Conservation (phyloP, 179 eudicot genomes). For the Silene coronaria region DNA sequence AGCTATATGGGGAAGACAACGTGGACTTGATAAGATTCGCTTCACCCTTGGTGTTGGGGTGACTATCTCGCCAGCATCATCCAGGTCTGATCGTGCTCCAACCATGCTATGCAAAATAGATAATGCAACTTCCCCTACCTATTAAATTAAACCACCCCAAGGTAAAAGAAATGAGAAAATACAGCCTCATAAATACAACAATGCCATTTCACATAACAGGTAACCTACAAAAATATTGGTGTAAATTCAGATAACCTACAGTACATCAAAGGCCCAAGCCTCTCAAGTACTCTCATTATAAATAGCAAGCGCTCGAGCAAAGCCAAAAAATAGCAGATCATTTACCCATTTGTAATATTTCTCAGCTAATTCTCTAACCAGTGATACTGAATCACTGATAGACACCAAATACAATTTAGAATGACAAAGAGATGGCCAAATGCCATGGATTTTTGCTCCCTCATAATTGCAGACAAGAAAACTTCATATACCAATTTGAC, state of each 20-base stretch:
- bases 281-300: not conserved
- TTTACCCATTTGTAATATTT: not conserved
- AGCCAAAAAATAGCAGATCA: not conserved
- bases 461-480: not conserved
- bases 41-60: constrained; percentile 98
- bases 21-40: constrained; percentile 88
- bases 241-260: not conserved
- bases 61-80: constrained; percentile 99
- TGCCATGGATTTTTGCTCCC: not conserved
- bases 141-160: constrained; percentile 1
- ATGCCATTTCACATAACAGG: not conserved
- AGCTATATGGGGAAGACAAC: constrained; percentile 95
- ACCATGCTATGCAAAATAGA: constrained; percentile 95
- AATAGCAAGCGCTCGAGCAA: not conserved
- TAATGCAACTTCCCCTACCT: constrained; percentile 93
- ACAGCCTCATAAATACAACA: not conserved
- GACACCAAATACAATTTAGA: not conserved
- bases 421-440: not conserved
- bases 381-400: not conserved
- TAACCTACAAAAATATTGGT: not conserved
- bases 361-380: not conserved
- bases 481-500: not conserved
- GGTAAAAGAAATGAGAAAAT: not conserved
- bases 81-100: constrained; percentile 91
- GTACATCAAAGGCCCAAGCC: constrained; percentile 4